Percentiles rank a stretch among this genome's conserved stretches.
Evolutionary conservation across 2,329 filamentous ascomycete genomes (phyloP).

Genomic region (Clonostachys chloroleuca): DNA sequence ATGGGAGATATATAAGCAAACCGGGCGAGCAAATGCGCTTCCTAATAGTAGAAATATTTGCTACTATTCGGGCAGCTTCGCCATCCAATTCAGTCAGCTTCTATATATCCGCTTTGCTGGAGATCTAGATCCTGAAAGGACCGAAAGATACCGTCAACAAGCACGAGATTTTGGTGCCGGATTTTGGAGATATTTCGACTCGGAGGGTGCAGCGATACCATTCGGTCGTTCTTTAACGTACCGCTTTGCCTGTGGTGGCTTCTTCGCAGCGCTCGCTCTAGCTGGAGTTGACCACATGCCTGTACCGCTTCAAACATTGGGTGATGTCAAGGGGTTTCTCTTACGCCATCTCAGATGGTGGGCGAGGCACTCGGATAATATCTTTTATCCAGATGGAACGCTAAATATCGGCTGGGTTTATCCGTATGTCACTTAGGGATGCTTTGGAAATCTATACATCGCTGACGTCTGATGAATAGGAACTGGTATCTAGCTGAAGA

Average conservation of each 20-base stretch:
- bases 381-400: constrained; percentile 43
- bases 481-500: constrained; percentile 51
- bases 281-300: constrained; percentile 29
- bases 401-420: constrained; percentile 37
- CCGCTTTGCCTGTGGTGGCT: constrained; percentile 42
- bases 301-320: constrained; percentile 25
- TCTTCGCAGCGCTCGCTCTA: constrained; percentile 39
- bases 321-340: constrained; percentile 40
- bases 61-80: constrained; percentile 50
- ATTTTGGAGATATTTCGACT: constrained; percentile 44
- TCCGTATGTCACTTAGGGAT: constrained; percentile 7
- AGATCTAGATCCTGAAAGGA: constrained; percentile 33
- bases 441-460: neutral
- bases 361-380: constrained; percentile 28
- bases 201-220: constrained; percentile 39
- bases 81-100: constrained; percentile 45
- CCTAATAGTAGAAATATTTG: constrained; percentile 33
- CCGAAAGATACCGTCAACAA: constrained; percentile 24
- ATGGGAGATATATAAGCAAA: constrained; percentile 2
- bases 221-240: constrained; percentile 48
- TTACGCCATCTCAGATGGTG: constrained; percentile 47
- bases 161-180: constrained; percentile 29
- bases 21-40: constrained; percentile 11
- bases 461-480: neutral
- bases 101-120: constrained; percentile 36